Evolutionary conservation across 148 eudicot species (phyloP), one percentile per base, ranked within the genome.

Genomic region (Chenopodium berlandieri): DNA sequence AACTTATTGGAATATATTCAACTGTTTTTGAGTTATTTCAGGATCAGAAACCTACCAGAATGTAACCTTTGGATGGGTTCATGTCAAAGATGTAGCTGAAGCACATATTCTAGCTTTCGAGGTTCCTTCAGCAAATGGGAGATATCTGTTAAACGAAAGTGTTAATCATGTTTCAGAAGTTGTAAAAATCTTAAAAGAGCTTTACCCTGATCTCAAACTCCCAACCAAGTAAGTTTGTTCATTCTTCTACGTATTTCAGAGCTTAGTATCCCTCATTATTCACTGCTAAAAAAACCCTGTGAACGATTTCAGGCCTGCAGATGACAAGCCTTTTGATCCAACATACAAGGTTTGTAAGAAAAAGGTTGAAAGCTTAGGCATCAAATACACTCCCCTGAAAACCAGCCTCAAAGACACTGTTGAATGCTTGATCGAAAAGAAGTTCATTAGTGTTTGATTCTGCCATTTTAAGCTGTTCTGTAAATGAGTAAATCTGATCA

Each of bases 41-140:
- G 92, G 91, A 74, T 72, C 87, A 37, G 75, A 84, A 20, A 82
- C 89, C 25, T 92, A 84, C 79, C 79, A 83, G 50, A 87, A 90
- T 83, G 63, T 81, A 52, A 60, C 78, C 22, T 80, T 80, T n/a
- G 87, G 89, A 20, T 89, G 91, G 90, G 81, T 90, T 0, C 85
- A 92, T 77, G 91, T 92, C 14, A 90, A 86, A 83, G 91, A 92
- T 81, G 91, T 90, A 12, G 91, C 91, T 0, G 69, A 76, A 31
- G 95, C 95, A 30, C 95, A 92, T 79, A 83, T 92, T 80, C 85
- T 65, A 34, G 90, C 90, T 37, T 90, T 82, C 74, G 92, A 91
- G 83, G 80, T 44, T 82, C 90, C 91, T 40, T 89, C 93, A 9
- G 90, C 93, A 4, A 84, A 75, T 75, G 93, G 95, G 78, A 89